Base-by-base conservation (phyloP, 805 yeast genomes). In the Barnettozyma sp. region DNA sequence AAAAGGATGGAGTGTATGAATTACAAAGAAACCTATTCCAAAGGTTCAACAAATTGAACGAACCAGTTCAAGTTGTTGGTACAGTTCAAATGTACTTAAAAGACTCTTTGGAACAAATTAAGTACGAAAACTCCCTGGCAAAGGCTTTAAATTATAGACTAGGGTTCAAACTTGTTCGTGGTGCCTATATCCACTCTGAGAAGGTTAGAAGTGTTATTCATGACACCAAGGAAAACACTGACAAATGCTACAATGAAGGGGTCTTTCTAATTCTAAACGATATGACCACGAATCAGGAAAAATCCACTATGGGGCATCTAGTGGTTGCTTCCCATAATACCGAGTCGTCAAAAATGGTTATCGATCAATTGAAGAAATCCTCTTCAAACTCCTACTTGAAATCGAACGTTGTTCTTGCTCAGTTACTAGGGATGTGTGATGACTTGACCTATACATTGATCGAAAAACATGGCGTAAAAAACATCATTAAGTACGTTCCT, bases 351-450 rank as follows among this genome's bases (percentile, higher is more conserved):
- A 63, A 74, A 46, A 63, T 74, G 49, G 92, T 85, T 11, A 76
- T 90, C 18, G 65, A 73, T 36, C n/a, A 29, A 17, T 61, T 76
- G 41, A 58, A 84, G 33, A 52, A 58, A 9, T 19, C 40, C 5
- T 45, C 49, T 14, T 31, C 42, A 5, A 56, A 62, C 28, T 55
- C 56, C 33, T 52, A 57, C 6, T 38, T 44, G 14, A 64, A 62
- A 41, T 63, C 76, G 30, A 82, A 83, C 47, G 82, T 88, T 18
- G 86, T 83, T 7, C 68, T 87, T 48, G 97, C 90, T 28, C 97
- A 90, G 65, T 72, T 88, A 45, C 66, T 90, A 55, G 97, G 97
- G 24, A 90, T 88, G 97, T 94, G 95, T 34, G 97, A 88, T 59
- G 80, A 82, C 51, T 73, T 84, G 42, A 85, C 96, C 18, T 70